These are phyloP conservation scores for Sordariomycetes sp. DNA, from an alignment of 2,329 filamentous ascomycete species.

Conservation along the genomic window DNA sequence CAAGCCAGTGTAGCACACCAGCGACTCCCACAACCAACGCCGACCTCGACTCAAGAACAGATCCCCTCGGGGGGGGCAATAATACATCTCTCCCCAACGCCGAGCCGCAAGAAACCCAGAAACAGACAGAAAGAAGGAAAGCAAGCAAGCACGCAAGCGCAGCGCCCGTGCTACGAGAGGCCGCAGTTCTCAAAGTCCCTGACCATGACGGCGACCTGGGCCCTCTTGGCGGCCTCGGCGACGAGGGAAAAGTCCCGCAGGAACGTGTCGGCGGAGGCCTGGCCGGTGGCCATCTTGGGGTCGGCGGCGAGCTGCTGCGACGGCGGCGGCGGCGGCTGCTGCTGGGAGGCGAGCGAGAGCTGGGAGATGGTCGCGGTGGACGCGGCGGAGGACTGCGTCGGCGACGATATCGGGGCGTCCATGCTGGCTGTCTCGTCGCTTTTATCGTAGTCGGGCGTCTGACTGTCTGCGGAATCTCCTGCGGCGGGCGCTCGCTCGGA, in stretches of 20 bases:
- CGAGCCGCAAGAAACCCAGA: neutral
- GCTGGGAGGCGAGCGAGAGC: constrained; percentile 23
- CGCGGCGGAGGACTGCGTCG: neutral
- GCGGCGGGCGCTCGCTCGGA: neutral
- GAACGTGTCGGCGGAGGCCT: constrained; percentile 40
- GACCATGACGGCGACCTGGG: constrained; percentile 82
- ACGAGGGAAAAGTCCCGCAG: constrained; percentile 76
- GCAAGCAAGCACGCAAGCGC: neutral
- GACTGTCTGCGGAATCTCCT: neutral
- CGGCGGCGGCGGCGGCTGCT: constrained; percentile 11
- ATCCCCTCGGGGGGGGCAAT: neutral
- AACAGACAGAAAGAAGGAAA: neutral
- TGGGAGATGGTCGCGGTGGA: constrained; percentile 11
- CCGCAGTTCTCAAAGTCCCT: constrained; percentile 71
- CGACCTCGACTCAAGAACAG: too few species aligned
- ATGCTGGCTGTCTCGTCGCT: neutral
- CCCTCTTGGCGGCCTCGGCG: constrained; percentile 85
- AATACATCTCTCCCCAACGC: neutral
- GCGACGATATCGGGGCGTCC: constrained; percentile 5
- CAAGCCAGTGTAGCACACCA: too few species aligned
- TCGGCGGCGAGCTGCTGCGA: constrained; percentile 8
- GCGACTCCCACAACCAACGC: too few species aligned
- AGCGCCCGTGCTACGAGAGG: constrained; percentile 24
- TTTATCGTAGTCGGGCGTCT: neutral
- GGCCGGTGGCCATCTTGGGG: constrained; percentile 7